Evolutionary conservation across 148 eudicot genomes (phyloP).

Genomic region (Dianthus caryophyllus): DNA sequence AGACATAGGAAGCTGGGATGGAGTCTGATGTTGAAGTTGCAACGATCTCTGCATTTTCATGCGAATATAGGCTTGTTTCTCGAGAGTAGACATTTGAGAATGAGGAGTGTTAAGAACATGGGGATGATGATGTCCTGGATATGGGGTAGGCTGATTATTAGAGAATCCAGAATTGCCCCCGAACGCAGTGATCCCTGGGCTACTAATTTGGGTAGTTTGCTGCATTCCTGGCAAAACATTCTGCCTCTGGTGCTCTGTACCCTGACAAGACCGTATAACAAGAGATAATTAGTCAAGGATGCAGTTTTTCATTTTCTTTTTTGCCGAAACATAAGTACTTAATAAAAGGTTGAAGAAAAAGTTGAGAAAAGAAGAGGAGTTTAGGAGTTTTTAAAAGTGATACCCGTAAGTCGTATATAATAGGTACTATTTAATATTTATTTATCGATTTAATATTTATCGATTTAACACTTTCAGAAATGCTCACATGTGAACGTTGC

Average conservation of each 20-base stretch:
- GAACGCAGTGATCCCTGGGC: too few relatives aligned
- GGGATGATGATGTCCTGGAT: slow-evolving; percentile 25
- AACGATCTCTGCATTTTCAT: slow-evolving; percentile 48
- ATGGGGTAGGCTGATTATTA: slow-evolving; percentile 50
- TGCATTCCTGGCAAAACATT: slow-evolving; percentile 50
- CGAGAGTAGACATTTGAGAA: slow-evolving; percentile 51
- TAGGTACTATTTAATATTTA: too few relatives aligned
- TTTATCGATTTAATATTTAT: too few relatives aligned
- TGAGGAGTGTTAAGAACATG: slow-evolving; percentile 22
- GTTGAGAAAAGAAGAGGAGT: neutral
- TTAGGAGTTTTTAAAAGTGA: neutral
- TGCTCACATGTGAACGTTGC: too few relatives aligned
- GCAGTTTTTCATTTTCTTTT: too few relatives aligned
- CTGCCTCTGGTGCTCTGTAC: slow-evolving; percentile 66
- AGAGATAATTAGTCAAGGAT: slow-evolving; percentile 1
- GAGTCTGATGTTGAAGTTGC: slow-evolving; percentile 32
- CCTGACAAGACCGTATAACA: slow-evolving; percentile 52
- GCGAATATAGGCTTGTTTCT: slow-evolving; percentile 63
- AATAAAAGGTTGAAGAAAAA: too few relatives aligned
- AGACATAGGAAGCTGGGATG: too few relatives aligned
- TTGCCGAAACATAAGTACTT: too few relatives aligned
- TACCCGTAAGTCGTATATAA: too few relatives aligned
- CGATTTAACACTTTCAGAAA: too few relatives aligned
- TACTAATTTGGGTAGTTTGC: slow-evolving; percentile 48
- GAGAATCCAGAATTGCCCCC: too few relatives aligned